Conservation (phyloP, 73 alveolate genomes). For the Paramecium pentaurelia region DNA sequence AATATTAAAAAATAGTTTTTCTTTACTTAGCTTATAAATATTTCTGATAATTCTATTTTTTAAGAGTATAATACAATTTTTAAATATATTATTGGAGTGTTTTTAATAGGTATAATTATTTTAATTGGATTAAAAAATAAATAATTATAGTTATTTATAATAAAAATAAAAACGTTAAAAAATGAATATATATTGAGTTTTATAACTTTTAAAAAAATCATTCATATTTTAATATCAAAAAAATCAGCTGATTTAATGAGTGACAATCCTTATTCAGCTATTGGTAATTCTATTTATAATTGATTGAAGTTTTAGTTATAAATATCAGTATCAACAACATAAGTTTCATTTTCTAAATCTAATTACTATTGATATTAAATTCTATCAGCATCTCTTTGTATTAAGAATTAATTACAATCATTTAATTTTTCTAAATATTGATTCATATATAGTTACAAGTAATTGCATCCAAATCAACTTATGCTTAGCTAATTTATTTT, state of each 20-base stretch:
- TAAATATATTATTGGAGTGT: no score
- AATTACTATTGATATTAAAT: neutral
- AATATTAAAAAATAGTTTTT: no score
- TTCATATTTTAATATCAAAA: constrained; percentile 27
- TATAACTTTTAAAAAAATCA: neutral
- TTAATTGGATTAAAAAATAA: no score
- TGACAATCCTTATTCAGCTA: constrained; percentile 38
- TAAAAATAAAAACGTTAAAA: no score
- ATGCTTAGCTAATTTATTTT: neutral
- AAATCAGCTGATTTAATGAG: constrained; percentile 39
- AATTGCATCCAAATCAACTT: neutral
- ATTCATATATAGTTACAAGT: neutral
- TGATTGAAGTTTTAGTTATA: neutral
- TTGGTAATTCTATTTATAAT: neutral
- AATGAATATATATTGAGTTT: neutral
- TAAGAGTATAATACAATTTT: no score
- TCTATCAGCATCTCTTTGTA: neutral
- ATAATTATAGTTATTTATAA: no score
- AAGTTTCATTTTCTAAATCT: constrained; percentile 41
- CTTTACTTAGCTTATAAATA: no score
- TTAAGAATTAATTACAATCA: neutral
- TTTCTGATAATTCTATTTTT: no score
- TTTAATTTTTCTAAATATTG: neutral
- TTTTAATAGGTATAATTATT: no score
- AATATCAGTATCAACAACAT: constrained; percentile 34